phyloP scores from a whole-genome alignment of 257 asterid genomes.

The Nicotiana sylvestris region DNA sequence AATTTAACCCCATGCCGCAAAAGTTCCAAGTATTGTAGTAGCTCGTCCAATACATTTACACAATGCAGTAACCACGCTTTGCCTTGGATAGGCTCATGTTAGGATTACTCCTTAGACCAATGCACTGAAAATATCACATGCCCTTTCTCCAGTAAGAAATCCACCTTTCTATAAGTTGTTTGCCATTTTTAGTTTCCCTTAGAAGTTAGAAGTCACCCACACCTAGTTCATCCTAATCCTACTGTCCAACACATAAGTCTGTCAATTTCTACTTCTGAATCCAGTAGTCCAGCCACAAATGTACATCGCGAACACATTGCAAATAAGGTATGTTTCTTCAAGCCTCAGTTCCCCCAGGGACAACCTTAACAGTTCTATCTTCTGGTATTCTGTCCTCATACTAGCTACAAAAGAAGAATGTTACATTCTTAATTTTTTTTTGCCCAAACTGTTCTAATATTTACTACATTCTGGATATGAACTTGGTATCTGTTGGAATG shows the following conservation, averaged over 20 bases:
- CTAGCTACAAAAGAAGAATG: background rate
- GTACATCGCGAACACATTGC: background rate
- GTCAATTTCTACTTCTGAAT: constrained; percentile 6
- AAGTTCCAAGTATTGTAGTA: background rate
- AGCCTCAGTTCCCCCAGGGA: background rate
- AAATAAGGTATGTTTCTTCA: background rate
- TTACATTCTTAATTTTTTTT: background rate
- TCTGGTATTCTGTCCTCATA: background rate
- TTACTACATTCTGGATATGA: background rate
- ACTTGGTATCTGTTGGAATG: background rate
- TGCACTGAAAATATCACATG: background rate
- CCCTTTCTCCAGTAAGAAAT: background rate
- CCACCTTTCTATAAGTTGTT: background rate
- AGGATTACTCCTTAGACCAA: background rate
- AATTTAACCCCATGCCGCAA: background rate
- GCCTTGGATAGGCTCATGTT: background rate
- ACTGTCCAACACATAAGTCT: background rate
- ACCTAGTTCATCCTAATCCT: background rate
- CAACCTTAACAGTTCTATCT: constrained; percentile 2
- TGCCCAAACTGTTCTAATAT: background rate
- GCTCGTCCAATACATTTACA: background rate
- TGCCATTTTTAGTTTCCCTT: background rate
- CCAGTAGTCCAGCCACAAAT: background rate
- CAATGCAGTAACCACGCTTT: background rate
- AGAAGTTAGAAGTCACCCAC: background rate